A percentile compares a stretch with the other conserved stretches of the same genome.
Conservation (phyloP, 169 alveolate species). For the Cryptosporidium ubiquitum region DNA sequence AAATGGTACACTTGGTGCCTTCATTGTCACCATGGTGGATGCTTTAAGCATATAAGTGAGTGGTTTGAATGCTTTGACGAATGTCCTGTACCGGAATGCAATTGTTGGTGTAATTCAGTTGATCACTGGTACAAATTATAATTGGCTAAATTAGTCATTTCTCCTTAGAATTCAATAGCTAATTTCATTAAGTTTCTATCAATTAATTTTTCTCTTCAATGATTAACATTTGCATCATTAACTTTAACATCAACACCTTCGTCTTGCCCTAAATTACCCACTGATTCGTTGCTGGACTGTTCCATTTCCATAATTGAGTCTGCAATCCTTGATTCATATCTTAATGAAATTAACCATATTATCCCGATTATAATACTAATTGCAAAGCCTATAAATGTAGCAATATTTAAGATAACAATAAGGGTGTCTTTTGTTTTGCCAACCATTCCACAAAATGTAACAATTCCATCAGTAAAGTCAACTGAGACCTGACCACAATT, state of each 20-base stretch:
- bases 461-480: conserved; percentile 56
- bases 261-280: conserved; percentile 13
- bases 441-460: conserved; percentile 54
- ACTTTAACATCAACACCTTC: background rate
- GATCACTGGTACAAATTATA: conserved; percentile 20
- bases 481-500: conserved; percentile 67
- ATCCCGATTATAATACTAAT: conserved; percentile 45
- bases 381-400: conserved; percentile 49
- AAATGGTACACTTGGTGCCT: conserved; percentile 73
- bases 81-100: conserved; percentile 70
- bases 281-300: conserved; percentile 36
- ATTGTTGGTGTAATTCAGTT: conserved; percentile 60
- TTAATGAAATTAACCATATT: conserved; percentile 51
- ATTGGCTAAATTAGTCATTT: background rate
- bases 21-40: conserved; percentile 72
- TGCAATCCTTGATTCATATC: conserved; percentile 64
- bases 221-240: background rate
- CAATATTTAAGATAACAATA: conserved; percentile 21
- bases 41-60: conserved; percentile 56
- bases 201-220: background rate
- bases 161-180: background rate
- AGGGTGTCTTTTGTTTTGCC: conserved; percentile 28
- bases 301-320: conserved; percentile 54
- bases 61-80: conserved; percentile 73
- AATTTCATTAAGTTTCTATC: background rate